These are phyloP conservation scores for Clarireedia monteithiana DNA, from an alignment of 2,329 filamentous ascomycete species.

Conservation along the genomic window DNA sequence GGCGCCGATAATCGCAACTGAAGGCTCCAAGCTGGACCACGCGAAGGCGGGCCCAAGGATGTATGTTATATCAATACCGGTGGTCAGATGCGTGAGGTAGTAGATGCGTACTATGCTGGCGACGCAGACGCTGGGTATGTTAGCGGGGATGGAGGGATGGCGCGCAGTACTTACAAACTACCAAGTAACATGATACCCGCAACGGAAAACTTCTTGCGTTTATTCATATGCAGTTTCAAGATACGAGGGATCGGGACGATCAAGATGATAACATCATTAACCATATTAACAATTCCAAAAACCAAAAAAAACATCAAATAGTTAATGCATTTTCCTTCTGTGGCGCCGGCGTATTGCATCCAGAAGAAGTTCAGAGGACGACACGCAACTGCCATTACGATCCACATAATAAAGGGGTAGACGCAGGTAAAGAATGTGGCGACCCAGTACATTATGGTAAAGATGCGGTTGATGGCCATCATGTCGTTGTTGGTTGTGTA, in stretches of 20 bases:
- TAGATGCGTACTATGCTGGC: conserved; percentile 5
- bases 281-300: conserved; percentile 2
- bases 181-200: conserved; percentile 1
- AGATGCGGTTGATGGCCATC: background rate
- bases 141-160: background rate
- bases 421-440: background rate
- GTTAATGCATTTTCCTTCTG: background rate
- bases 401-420: conserved; percentile 1
- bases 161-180: background rate
- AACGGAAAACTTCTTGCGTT: conserved; percentile 1
- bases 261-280: conserved; percentile 3
- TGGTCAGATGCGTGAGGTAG: background rate
- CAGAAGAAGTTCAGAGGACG: background rate
- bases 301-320: background rate
- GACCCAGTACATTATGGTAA: background rate
- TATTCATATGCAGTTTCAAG: conserved; percentile 1
- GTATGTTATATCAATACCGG: background rate
- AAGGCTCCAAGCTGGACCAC: background rate
- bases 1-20: background rate
- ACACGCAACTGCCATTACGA: background rate
- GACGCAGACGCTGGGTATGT: background rate
- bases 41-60: conserved; percentile 1
- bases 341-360: background rate
- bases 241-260: conserved; percentile 1
- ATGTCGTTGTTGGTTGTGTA: background rate